Evolutionary conservation across 805 yeast species (phyloP).

Genomic region (Myxozyma nipponensis): DNA sequence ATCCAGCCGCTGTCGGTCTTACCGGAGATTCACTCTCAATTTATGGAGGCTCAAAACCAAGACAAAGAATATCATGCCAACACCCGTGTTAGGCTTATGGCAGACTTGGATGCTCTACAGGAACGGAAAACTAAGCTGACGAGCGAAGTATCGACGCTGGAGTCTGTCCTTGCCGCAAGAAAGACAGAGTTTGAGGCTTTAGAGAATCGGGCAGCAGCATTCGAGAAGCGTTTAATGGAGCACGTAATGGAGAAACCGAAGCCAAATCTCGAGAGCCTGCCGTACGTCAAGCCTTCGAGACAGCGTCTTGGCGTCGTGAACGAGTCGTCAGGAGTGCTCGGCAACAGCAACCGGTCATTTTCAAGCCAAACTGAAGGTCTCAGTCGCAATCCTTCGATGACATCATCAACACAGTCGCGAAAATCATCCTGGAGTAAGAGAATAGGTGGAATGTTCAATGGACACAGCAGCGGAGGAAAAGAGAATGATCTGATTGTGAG

Average conservation of each 20-base stretch:
- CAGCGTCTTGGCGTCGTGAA: background rate
- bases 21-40: constrained; percentile 9
- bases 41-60: constrained; percentile 20
- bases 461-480: constrained; percentile 7
- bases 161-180: constrained; percentile 31
- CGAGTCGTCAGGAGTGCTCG: background rate
- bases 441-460: constrained; percentile 19
- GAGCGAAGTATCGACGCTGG: constrained; percentile 29
- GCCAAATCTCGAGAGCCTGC: background rate
- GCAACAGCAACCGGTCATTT: background rate
- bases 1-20: constrained; percentile 13
- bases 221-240: constrained; percentile 32
- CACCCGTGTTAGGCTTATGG: constrained; percentile 22
- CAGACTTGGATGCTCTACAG: constrained; percentile 24
- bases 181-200: constrained; percentile 34
- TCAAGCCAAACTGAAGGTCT: background rate
- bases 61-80: constrained; percentile 26
- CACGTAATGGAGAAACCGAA: constrained; percentile 3
- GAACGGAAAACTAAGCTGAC: constrained; percentile 28
- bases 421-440: constrained; percentile 24
- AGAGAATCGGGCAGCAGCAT: constrained; percentile 32
- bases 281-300: background rate
- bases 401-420: background rate
- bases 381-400: background rate
- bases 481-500: constrained; percentile 20